These are phyloP conservation scores for Acacia concinna DNA, from an alignment of 331 rosid genomes.

Conservation along the genomic window DNA sequence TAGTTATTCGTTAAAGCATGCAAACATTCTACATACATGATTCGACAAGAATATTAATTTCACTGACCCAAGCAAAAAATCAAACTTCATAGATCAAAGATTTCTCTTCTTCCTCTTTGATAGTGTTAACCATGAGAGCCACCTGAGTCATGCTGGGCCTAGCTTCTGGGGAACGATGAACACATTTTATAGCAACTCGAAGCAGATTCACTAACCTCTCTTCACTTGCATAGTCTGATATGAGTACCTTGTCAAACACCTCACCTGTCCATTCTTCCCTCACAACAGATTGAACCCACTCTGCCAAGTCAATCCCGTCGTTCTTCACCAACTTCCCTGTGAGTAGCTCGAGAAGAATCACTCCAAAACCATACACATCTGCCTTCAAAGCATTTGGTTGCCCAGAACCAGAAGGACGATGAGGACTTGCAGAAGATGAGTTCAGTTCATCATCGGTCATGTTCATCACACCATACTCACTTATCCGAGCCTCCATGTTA, in stretches of 20 bases:
- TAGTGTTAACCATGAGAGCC: constrained; percentile 57
- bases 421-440: constrained; percentile 26
- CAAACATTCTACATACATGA: constrained; percentile 21
- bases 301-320: constrained; percentile 63
- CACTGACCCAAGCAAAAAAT: neutral
- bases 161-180: constrained; percentile 45
- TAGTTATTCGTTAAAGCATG: constrained; percentile 12
- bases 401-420: neutral
- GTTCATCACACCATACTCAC: constrained; percentile 69
- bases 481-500: constrained; percentile 72
- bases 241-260: constrained; percentile 64
- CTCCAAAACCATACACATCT: constrained; percentile 71
- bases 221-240: constrained; percentile 68
- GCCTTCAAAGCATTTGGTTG: constrained; percentile 35
- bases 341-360: constrained; percentile 80
- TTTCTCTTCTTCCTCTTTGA: constrained; percentile 79
- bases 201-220: constrained; percentile 84
- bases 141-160: constrained; percentile 80
- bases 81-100: constrained; percentile 47
- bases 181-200: constrained; percentile 79
- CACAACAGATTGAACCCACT: constrained; percentile 74
- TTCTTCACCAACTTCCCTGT: constrained; percentile 69
- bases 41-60: neutral
- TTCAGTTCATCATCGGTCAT: constrained; percentile 29
- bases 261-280: constrained; percentile 91